A percentile compares a stretch with the other conserved stretches of the same genome.
Conservation (phyloP, 495 filamentous ascomycete genomes). For the Arthonia radiata region DNA sequence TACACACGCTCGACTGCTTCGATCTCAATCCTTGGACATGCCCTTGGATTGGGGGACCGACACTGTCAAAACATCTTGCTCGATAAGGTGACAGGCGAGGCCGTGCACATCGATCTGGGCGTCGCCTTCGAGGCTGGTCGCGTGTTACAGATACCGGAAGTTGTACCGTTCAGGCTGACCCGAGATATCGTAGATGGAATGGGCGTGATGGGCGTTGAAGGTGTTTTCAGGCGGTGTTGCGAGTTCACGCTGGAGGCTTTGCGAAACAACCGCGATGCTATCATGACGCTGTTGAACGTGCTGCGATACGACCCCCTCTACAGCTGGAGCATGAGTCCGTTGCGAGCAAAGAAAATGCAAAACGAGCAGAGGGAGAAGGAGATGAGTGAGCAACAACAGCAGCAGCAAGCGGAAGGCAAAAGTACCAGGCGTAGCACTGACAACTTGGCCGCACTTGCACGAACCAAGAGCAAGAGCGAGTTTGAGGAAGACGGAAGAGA, state of each 20-base stretch:
- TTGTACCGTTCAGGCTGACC: constrained; percentile 88
- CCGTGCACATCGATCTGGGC: constrained; percentile 88
- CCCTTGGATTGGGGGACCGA: constrained; percentile 83
- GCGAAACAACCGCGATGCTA: constrained; percentile 73
- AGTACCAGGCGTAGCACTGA: too few species aligned
- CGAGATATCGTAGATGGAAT: constrained; percentile 90
- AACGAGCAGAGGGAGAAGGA: constrained; percentile 25
- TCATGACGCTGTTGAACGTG: constrained; percentile 93
- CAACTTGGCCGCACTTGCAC: constrained; percentile 18
- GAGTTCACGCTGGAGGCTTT: constrained; percentile 91
- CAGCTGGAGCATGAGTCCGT: constrained; percentile 80
- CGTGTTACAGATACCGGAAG: constrained; percentile 74
- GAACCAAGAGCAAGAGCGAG: constrained; percentile 35
- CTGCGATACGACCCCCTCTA: constrained; percentile 91
- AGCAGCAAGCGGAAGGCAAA: constrained; percentile 22
- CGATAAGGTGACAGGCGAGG: constrained; percentile 73
- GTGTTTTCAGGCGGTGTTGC: constrained; percentile 86
- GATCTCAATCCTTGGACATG: constrained; percentile 81
- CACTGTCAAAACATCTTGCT: constrained; percentile 94
- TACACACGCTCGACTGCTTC: constrained; percentile 86
- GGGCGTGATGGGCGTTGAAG: constrained; percentile 86
- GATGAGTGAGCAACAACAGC: constrained; percentile 3
- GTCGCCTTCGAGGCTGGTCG: constrained; percentile 93
- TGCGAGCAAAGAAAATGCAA: constrained; percentile 57
- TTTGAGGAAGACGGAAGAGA: too few species aligned